A percentile compares a stretch with the other conserved stretches of the same genome.
These are phyloP conservation scores for Chrysosporium keratinophilum DNA, from an alignment of 2,329 filamentous ascomycete genomes.

Conservation along the genomic window DNA sequence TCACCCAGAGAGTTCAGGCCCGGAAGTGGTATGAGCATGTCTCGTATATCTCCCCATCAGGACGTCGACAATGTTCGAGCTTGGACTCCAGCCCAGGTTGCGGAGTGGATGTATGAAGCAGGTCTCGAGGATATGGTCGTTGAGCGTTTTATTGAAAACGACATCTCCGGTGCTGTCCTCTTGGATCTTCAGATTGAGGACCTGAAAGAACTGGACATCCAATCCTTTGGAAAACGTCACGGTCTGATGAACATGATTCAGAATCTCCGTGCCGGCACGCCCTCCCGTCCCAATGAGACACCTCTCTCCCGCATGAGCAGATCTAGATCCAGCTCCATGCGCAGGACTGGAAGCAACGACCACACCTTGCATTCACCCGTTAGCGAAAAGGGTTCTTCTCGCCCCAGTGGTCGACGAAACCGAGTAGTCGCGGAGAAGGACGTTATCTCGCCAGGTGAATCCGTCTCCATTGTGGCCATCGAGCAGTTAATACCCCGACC, in stretches of 20 bases:
- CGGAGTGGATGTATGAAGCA: slow-evolving; percentile 71
- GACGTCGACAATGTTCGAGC: slow-evolving; percentile 24
- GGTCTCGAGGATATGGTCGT: slow-evolving; percentile 68
- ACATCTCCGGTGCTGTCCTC: slow-evolving; percentile 79
- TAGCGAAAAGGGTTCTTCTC: slow-evolving; percentile 9
- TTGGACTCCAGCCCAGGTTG: slow-evolving; percentile 27
- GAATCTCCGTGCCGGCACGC: slow-evolving; percentile 27
- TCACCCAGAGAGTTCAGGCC: slow-evolving; percentile 6
- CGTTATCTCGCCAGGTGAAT: slow-evolving; percentile 70
- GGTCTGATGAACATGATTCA: slow-evolving; percentile 50
- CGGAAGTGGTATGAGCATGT: slow-evolving; percentile 16
- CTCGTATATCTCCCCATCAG: slow-evolving; percentile 21
- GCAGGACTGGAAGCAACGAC: slow-evolving; percentile 3
- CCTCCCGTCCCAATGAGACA: slow-evolving; percentile 27
- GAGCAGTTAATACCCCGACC: slow-evolving; percentile 84
- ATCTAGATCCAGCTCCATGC: slow-evolving; percentile 9
- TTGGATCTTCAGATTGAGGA: slow-evolving; percentile 87
- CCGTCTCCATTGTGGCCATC: slow-evolving; percentile 82
- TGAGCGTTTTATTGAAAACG: slow-evolving; percentile 79
- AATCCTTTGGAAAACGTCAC: slow-evolving; percentile 54
- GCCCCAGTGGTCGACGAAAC: slow-evolving; percentile 17
- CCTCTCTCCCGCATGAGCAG: slow-evolving; percentile 3
- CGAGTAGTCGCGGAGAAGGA: slow-evolving; percentile 30
- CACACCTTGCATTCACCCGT: slow-evolving; percentile 2
- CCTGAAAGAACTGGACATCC: slow-evolving; percentile 53